A percentile compares a stretch with the other conserved stretches of the same genome.
These are phyloP conservation scores for Fusarium guadeloupense DNA, from an alignment of 2,329 filamentous ascomycete genomes.

Conservation along the genomic window DNA sequence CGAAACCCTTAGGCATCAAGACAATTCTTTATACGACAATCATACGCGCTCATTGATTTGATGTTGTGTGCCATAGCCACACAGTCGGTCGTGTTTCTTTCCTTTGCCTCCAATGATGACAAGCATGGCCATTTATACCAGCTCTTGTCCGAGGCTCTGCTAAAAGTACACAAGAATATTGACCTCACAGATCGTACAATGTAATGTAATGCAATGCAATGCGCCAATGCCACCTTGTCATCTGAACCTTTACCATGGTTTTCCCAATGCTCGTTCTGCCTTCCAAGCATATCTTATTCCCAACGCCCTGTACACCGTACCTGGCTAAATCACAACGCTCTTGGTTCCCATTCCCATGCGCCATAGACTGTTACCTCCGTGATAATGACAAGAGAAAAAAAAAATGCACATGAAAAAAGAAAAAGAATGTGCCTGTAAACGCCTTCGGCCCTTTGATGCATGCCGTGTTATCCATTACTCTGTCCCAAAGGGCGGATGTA, in stretches of 20 bases:
- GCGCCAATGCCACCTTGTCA: slow-evolving; percentile 1
- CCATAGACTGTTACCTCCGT: slow-evolving; percentile 10
- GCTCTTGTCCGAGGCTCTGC: slow-evolving; percentile 6
- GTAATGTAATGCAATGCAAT: slow-evolving; percentile 1
- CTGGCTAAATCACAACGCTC: slow-evolving; percentile 5
- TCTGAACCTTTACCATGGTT: background rate
- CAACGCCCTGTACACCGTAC: slow-evolving; percentile 13
- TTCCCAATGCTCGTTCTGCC: slow-evolving; percentile 31
- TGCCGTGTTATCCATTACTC: background rate
- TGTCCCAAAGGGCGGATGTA: slow-evolving; percentile 26
- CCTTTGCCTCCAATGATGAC: background rate
- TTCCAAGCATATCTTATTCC: slow-evolving; percentile 24
- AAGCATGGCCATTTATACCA: background rate
- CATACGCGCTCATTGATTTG: background rate
- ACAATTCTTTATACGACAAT: background rate
- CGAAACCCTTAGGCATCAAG: no score
- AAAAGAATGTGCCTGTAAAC: slow-evolving; percentile 8
- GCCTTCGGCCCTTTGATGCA: slow-evolving; percentile 17
- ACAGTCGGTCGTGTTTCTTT: background rate
- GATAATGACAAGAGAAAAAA: slow-evolving; percentile 8
- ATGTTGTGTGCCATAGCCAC: background rate
- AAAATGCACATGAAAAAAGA: background rate
- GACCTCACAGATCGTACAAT: slow-evolving; percentile 13
- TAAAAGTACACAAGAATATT: slow-evolving; percentile 22
- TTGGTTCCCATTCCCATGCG: slow-evolving; percentile 14